Base-by-base conservation (phyloP, 352 stramenopile species). In the Phytophthora europaea region DNA sequence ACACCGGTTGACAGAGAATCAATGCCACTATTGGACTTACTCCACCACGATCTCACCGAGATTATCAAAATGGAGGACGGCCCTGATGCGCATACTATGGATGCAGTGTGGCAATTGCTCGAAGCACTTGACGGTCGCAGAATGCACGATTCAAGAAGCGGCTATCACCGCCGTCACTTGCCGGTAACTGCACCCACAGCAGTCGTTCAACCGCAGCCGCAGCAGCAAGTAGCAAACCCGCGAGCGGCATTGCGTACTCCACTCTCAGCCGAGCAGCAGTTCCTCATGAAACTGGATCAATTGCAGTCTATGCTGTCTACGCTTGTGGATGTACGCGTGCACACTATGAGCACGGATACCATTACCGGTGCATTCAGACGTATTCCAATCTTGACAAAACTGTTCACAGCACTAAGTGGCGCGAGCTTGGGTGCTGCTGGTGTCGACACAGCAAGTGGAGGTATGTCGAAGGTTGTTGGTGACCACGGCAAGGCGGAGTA, bases 201-300 rank as follows among this genome's bases (percentile, higher is more conserved):
- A 20, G 33, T 31, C 22, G 33, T 59, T 13, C 53, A 62, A 47
- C 61, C 48, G 53, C 9, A 45, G 2, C 50, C 63, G 20, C 22
- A 22, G 15, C 54, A 52, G 31, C 61, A 68, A 16, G 13, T 65
- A 23, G 4, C 33, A 65, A 66, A 53, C 9, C 31, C 69, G 43
- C 68, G 73, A 31, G n/a, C 62, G 38, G 52, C 67, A 7, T 59
- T 80, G 6, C 64, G 36, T 20, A 80, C 71, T 28, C 61, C 67
- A 53, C 62, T 93, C 18, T 85, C 82, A 52, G 28, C 58, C 1
- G 85, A 93, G 54, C 85, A 91, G 70, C 81, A 91, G 52, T 91
- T 87, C 47, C 23, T 86, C 20, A 80, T 91, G 60, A 89, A 89
- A 61, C 48, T 93, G 10, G 84, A 93, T 67, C 85, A 93, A 56